Evolutionary conservation across 1,139 yeast genomes (phyloP).

Genomic region (Yamadazyma jaroonii): DNA sequence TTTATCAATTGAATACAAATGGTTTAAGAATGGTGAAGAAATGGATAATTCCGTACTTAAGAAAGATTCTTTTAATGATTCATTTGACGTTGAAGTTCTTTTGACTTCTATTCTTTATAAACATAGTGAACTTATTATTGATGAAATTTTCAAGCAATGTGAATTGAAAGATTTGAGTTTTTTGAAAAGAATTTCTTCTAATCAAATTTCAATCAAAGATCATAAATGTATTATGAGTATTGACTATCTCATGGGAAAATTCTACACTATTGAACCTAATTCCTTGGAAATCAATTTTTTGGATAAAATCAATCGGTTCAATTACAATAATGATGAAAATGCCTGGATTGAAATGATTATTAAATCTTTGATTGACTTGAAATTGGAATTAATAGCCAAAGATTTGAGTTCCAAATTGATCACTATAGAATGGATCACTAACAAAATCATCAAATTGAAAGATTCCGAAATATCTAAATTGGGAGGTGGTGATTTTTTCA

Average conservation of each 20-base stretch:
- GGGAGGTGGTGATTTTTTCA: slow-evolving; percentile 9
- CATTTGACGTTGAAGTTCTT: slow-evolving; percentile 33
- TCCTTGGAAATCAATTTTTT: slow-evolving; percentile 36
- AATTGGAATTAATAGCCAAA: slow-evolving; percentile 52
- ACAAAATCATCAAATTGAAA: slow-evolving; percentile 50
- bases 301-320: slow-evolving; percentile 31
- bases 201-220: slow-evolving; percentile 35
- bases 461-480: slow-evolving; percentile 25
- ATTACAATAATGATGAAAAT: slow-evolving; percentile 24
- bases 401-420: slow-evolving; percentile 53
- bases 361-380: slow-evolving; percentile 41
- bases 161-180: slow-evolving; percentile 1
- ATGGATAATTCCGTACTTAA: slow-evolving; percentile 7
- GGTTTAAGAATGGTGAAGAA: slow-evolving; percentile 58
- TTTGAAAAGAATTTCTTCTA: slow-evolving; percentile 25
- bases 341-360: slow-evolving; percentile 34
- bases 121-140: slow-evolving; percentile 36
- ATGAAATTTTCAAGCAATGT: slow-evolving; percentile 17
- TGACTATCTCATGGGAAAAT: slow-evolving; percentile 45
- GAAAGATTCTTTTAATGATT: slow-evolving; percentile 15
- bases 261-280: slow-evolving; percentile 44
- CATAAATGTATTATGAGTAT: slow-evolving; percentile 41
- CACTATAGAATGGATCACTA: slow-evolving; percentile 67
- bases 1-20: slow-evolving; percentile 55
- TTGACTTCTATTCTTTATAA: slow-evolving; percentile 34